A percentile compares a stretch with the other conserved stretches of the same genome.
Conservation (phyloP, 768 basidiomycete genomes). For the Tricholoma hemisulphureum region DNA sequence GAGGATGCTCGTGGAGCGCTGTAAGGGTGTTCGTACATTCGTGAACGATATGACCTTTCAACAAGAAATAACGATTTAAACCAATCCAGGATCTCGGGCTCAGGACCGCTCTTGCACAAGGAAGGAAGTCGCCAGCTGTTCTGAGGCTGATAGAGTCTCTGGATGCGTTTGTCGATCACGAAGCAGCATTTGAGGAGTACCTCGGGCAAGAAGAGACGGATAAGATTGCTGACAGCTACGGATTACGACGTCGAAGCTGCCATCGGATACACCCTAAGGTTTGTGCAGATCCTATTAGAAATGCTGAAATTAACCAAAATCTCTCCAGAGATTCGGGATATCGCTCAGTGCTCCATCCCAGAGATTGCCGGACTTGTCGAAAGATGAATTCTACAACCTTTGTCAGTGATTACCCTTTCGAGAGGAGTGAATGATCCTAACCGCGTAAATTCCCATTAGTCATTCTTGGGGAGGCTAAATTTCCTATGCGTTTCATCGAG, state of each 20-base stretch:
- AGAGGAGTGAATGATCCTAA: not conserved
- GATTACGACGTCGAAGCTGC: slow-evolving; percentile 26
- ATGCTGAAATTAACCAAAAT: not conserved
- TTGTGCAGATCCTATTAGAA: not conserved
- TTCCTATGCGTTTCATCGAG: slow-evolving; percentile 37
- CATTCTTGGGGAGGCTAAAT: slow-evolving; percentile 33
- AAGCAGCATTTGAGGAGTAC: slow-evolving; percentile 34
- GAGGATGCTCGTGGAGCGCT: slow-evolving; percentile 36
- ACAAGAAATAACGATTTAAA: slow-evolving; percentile 5
- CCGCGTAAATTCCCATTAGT: slow-evolving; percentile 20
- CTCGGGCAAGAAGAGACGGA: slow-evolving; percentile 25
- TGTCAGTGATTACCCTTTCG: slow-evolving; percentile 26
- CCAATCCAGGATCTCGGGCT: slow-evolving; percentile 24
- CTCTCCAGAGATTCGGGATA: slow-evolving; percentile 34
- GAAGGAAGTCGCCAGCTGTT: slow-evolving; percentile 33
- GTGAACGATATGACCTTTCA: slow-evolving; percentile 11
- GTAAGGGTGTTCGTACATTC: slow-evolving; percentile 25
- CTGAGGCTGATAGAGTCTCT: slow-evolving; percentile 36
- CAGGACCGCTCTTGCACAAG: slow-evolving; percentile 26
- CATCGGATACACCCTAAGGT: slow-evolving; percentile 38
- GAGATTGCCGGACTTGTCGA: slow-evolving; percentile 35
- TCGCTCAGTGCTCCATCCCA: slow-evolving; percentile 26
- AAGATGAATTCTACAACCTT: slow-evolving; percentile 38
- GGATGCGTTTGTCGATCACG: slow-evolving; percentile 42
- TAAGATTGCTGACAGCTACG: slow-evolving; percentile 20